These are phyloP conservation scores for Boehmeria nivea DNA, from an alignment of 306 rosid genomes.

Conservation along the genomic window DNA sequence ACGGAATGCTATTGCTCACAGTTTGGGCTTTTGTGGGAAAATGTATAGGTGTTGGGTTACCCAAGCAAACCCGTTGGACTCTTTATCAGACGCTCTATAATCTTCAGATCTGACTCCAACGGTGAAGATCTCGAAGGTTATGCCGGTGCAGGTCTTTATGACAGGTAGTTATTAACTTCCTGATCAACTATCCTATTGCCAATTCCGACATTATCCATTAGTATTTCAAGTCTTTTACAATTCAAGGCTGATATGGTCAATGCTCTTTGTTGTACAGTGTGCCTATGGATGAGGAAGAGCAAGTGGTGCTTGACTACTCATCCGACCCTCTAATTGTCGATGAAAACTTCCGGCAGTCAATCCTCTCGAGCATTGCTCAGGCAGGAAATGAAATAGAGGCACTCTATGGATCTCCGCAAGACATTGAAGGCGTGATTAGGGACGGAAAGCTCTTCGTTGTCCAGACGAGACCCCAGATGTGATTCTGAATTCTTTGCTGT, in stretches of 20 bases:
- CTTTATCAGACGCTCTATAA: conserved; percentile 66
- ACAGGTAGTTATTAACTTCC: conserved; percentile 50
- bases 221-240: too few species aligned
- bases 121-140: conserved; percentile 99
- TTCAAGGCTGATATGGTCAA: conserved; percentile 14
- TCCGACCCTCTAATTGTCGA: conserved; percentile 61
- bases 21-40: conserved; percentile 9
- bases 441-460: conserved; percentile 85
- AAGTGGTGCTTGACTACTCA: conserved; percentile 80
- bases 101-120: conserved; percentile 95
- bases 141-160: conserved; percentile 99
- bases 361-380: conserved; percentile 76
- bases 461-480: conserved; percentile 98
- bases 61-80: conserved; percentile 97
- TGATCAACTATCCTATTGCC: not conserved
- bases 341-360: conserved; percentile 55
- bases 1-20: conserved; percentile 12
- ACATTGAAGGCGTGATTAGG: conserved; percentile 91
- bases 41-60: conserved; percentile 78
- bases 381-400: conserved; percentile 88
- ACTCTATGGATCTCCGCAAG: conserved; percentile 85
- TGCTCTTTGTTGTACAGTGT: conserved; percentile 45
- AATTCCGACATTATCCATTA: not conserved
- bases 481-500: conserved; percentile 18
- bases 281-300: conserved; percentile 88